Base-by-base conservation (phyloP, 495 filamentous ascomycete species). In the Glonium stellatum region DNA sequence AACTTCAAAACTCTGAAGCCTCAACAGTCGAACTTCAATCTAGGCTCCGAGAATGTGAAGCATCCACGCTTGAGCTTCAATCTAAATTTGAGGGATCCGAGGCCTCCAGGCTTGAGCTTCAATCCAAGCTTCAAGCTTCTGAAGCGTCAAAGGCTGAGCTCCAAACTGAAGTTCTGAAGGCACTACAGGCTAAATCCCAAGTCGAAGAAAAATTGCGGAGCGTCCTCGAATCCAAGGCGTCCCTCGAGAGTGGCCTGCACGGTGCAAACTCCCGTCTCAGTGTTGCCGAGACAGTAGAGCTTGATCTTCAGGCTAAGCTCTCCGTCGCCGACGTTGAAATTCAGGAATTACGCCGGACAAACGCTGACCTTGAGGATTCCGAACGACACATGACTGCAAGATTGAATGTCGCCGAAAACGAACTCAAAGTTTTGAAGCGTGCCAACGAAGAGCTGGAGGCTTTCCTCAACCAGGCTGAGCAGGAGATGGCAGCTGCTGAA, bases 401-500 rank as follows among this genome's bases (percentile, higher is more conserved):
- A 25, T 57, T 67, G 8, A 47, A 46, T 12, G 48, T 39, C n/a
- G 65, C 65, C 5, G 65, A 67, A 37, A 22, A 64, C 21, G 65
- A 67, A 13, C 54, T 67, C 9, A 12, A 49, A 4, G 57, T 46
- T 9, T 44, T 64, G 9, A 37, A 48, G 19, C 25, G 27, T 9
- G 54, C 61, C 1, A 67, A 67, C 42, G 41, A 46, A 25, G 55
- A 44, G 12, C 50, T 67, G 36, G 61, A 63, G 37, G 39, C 23
- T 1, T 64, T 67, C 47, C 50, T 67, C 8, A 54, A 60, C n/a
- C 65, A 64, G 37, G 46, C 50, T 3, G 61, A 67, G 37, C 48
- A 67, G 46, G 61, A 67, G 55, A 64, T 67, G 61, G 9, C 44
- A 1, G 55, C 19, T 18, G 61, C 61, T 12, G 61, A 67, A 39